Percentiles rank a stretch among this genome's conserved stretches.
Conservation (phyloP, 441 rosid species). For the Populus hybrid region DNA sequence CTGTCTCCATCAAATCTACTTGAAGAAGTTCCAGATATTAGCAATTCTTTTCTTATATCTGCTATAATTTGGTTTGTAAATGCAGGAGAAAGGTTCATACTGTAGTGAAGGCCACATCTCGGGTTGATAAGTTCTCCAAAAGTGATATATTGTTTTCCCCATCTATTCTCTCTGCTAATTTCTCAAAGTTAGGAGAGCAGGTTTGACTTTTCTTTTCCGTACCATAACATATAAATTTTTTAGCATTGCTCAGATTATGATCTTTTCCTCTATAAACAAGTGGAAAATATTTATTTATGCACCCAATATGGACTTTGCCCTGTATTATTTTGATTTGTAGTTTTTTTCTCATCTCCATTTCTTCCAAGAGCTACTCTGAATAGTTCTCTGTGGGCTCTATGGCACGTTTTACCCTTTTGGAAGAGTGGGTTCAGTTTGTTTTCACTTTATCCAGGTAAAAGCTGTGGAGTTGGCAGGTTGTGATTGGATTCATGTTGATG, state of each 20-base stretch:
- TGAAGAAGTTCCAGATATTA: constrained; percentile 5
- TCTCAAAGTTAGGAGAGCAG: constrained; percentile 91
- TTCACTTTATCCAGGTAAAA: constrained; percentile 58
- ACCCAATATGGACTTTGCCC: background rate
- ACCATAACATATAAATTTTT: background rate
- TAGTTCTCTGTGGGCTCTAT: background rate
- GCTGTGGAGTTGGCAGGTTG: constrained; percentile 97
- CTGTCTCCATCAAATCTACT: constrained; percentile 1
- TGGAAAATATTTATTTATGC: background rate
- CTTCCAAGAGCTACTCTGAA: background rate
- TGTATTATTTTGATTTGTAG: constrained; percentile 2
- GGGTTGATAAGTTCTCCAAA: constrained; percentile 91
- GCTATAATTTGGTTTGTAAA: constrained; percentile 14
- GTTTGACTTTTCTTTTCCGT: constrained; percentile 27
- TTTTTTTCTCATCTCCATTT: background rate
- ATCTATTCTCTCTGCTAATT: constrained; percentile 91
- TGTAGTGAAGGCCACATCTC: constrained; percentile 67
- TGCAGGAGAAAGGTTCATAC: constrained; percentile 54
- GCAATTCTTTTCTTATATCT: constrained; percentile 15
- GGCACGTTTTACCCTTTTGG: background rate
- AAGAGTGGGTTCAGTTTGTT: constrained; percentile 14
- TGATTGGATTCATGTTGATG: constrained; percentile 99
- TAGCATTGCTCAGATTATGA: background rate
- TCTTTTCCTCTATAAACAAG: background rate
- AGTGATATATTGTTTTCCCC: constrained; percentile 84